These are phyloP conservation scores for Pisolithus thermaeus DNA, from an alignment of 1,284 basidiomycete species.

Conservation along the genomic window DNA sequence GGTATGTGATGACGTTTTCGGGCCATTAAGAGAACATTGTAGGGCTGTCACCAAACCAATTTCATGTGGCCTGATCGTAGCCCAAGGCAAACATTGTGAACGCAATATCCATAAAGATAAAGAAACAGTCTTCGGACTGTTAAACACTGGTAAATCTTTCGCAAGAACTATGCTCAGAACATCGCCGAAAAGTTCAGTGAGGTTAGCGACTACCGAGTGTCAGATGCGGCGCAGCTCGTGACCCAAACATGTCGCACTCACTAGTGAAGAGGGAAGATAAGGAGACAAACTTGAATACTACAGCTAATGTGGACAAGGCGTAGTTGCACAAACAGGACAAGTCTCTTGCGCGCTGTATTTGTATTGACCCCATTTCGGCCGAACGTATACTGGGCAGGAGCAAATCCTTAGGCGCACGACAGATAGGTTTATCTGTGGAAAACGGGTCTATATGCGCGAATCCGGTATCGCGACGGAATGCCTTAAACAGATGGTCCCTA, in stretches of 20 bases:
- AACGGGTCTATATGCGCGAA: constrained; percentile 37
- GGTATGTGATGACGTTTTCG: constrained; percentile 3
- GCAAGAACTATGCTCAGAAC: constrained; percentile 31
- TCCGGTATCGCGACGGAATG: constrained; percentile 43
- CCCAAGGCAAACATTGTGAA: constrained; percentile 39
- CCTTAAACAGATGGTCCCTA: constrained; percentile 30
- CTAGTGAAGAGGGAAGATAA: constrained; percentile 43
- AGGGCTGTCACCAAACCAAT: constrained; percentile 29
- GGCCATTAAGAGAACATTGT: constrained; percentile 25
- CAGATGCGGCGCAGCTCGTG: constrained; percentile 1
- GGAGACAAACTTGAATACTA: constrained; percentile 39
- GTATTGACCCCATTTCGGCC: constrained; percentile 25
- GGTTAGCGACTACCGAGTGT: constrained; percentile 22
- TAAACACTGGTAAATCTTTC: constrained; percentile 33
- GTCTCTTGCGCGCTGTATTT: constrained; percentile 36
- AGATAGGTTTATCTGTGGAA: constrained; percentile 5
- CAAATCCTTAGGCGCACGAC: constrained; percentile 11
- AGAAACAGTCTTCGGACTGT: constrained; percentile 39
- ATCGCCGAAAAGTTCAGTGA: constrained; percentile 37
- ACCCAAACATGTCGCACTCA: constrained; percentile 34
- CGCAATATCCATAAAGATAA: constrained; percentile 46
- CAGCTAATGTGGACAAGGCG: constrained; percentile 44
- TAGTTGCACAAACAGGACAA: constrained; percentile 41
- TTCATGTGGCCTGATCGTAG: constrained; percentile 29
- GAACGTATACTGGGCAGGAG: not conserved